Percentiles rank a stretch among this genome's conserved stretches.
Conservation (phyloP, 139 green algal genomes). For the Picochlorum costavermella region DNA sequence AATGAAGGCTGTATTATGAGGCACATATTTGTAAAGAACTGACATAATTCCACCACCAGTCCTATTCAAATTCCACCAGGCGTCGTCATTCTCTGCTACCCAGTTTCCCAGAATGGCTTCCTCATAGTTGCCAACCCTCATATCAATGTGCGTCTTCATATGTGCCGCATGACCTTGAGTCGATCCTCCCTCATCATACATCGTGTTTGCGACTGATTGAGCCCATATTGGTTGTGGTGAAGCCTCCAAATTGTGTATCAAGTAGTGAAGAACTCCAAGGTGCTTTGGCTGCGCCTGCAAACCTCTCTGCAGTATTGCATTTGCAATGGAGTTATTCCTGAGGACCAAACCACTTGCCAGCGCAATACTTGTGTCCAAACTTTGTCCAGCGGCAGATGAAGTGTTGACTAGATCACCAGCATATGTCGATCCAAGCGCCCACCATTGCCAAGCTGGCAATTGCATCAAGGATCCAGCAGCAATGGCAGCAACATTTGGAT, state of each 20-base stretch:
- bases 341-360: background rate
- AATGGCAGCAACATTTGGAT: background rate
- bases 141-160: background rate
- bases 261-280: background rate
- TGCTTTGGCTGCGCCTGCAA: background rate
- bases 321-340: background rate
- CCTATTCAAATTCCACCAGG: constrained; percentile 2
- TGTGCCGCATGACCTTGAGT: background rate
- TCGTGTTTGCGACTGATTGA: background rate
- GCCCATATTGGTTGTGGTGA: background rate
- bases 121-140: background rate
- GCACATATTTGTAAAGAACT: constrained; percentile 1
- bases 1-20: constrained; percentile 1
- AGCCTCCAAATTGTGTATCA: background rate
- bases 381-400: background rate
- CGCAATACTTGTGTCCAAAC: background rate
- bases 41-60: background rate
- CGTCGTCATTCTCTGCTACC: background rate
- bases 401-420: background rate
- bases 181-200: background rate
- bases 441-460: background rate
- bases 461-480: background rate
- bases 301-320: constrained; percentile 1
- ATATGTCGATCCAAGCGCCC: background rate
- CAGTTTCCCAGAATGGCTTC: background rate